These are phyloP conservation scores for Aquilaria malaccensis DNA, from an alignment of 345 rosid species.

Conservation along the genomic window DNA sequence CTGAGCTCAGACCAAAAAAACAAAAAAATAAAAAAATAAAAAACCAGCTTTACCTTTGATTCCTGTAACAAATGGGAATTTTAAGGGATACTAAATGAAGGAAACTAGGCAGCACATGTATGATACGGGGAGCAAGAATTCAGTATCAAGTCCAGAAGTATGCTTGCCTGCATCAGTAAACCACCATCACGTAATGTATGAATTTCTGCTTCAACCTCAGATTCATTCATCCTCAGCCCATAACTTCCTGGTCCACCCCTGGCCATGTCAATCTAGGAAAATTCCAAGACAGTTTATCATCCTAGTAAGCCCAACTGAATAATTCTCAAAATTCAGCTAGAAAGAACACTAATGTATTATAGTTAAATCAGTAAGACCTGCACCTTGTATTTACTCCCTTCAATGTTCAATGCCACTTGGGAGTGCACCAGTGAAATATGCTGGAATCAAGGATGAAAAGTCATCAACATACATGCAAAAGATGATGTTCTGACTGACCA, in stretches of 20 bases:
- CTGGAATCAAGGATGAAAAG: constrained; percentile 36
- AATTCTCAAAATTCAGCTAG: background rate
- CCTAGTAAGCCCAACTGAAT: constrained; percentile 4
- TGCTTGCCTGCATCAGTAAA: constrained; percentile 93
- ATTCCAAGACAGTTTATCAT: constrained; percentile 15
- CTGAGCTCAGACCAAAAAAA: background rate
- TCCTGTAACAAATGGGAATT: background rate
- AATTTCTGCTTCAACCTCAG: constrained; percentile 93
- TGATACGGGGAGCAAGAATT: constrained; percentile 13
- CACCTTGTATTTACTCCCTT: constrained; percentile 99
- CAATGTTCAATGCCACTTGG: constrained; percentile 95
- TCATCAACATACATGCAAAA: constrained; percentile 15
- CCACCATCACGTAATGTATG: constrained; percentile 99
- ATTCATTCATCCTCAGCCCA: constrained; percentile 74
- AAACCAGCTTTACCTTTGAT: background rate
- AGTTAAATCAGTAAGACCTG: constrained; percentile 7
- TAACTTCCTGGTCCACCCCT: constrained; percentile 97
- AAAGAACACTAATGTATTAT: constrained; percentile 1
- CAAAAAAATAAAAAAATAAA: background rate
- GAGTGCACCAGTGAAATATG: constrained; percentile 95
- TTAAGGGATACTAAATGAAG: background rate
- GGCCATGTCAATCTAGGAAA: constrained; percentile 74
- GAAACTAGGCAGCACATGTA: constrained; percentile 1
- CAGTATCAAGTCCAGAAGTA: constrained; percentile 5
- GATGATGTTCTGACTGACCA: background rate